Percentiles rank a stretch among this genome's conserved stretches.
phyloP scores from a whole-genome alignment of 2,329 filamentous ascomycete species.

The Xylariaceae sp. region DNA sequence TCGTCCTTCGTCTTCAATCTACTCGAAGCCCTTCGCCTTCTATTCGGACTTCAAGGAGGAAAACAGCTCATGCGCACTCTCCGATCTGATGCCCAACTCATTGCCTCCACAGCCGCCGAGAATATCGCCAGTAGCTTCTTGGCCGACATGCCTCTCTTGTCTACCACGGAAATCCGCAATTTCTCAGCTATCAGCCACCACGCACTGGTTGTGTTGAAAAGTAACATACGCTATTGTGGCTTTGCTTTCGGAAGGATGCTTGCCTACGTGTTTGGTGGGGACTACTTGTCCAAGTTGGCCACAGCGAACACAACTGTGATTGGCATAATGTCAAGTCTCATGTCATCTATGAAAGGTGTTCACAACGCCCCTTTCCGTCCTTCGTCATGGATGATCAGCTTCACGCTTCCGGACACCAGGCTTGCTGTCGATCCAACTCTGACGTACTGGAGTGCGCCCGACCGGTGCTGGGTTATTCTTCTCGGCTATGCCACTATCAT shows the following conservation, averaged over 20 bases:
- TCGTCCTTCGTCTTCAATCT: conserved; percentile 42
- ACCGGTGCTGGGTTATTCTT: conserved; percentile 68
- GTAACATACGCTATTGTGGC: conserved; percentile 42
- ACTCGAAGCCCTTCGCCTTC: conserved; percentile 34
- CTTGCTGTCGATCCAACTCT: conserved; percentile 51
- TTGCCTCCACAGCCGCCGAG: conserved; percentile 26
- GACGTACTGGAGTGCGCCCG: conserved; percentile 63
- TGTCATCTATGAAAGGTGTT: conserved; percentile 25
- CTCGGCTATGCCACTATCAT: conserved; percentile 78
- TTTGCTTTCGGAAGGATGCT: conserved; percentile 36
- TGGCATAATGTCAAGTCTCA: conserved; percentile 6
- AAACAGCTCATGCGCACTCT: conserved; percentile 22
- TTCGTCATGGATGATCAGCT: conserved; percentile 55
- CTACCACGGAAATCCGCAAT: conserved; percentile 62
- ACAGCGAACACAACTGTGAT: conserved; percentile 19
- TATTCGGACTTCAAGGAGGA: conserved; percentile 31
- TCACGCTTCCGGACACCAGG: conserved; percentile 41
- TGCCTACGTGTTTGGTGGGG: conserved; percentile 43
- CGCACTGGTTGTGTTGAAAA: conserved; percentile 59
- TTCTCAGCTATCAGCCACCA: conserved; percentile 75
- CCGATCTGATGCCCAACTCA: conserved; percentile 20
- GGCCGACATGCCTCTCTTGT: conserved; percentile 48
- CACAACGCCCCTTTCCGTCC: conserved; percentile 41
- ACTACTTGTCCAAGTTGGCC: conserved; percentile 34
- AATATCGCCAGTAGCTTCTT: conserved; percentile 49